Evolutionary conservation across 352 stramenopile species (phyloP).

Genomic region (Phytophthora cryptogea): DNA sequence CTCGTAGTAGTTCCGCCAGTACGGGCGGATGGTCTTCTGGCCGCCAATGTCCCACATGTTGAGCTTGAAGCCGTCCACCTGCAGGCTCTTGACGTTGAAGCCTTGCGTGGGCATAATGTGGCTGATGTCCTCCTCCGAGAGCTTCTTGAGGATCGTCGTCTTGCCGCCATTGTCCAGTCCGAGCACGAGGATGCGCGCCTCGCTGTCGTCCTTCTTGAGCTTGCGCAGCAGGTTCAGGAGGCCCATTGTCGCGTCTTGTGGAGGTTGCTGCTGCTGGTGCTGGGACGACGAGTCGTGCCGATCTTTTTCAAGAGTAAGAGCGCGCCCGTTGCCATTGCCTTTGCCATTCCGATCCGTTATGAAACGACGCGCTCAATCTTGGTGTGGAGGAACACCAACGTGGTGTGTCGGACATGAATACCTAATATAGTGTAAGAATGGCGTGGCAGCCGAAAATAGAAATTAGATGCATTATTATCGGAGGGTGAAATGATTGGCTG

Average conservation of each 20-base stretch:
- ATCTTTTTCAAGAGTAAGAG: constrained; percentile 54
- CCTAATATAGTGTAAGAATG: background rate
- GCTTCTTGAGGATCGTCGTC: constrained; percentile 97
- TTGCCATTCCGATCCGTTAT: constrained; percentile 9
- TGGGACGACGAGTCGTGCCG: constrained; percentile 19
- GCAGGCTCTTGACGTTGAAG: constrained; percentile 97
- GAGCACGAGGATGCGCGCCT: constrained; percentile 94
- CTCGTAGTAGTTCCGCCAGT: constrained; percentile 99
- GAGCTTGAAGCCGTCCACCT: constrained; percentile 96
- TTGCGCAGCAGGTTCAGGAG: constrained; percentile 95
- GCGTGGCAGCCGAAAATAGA: background rate
- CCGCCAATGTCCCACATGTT: constrained; percentile 99
- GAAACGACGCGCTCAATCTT: constrained; percentile 19
- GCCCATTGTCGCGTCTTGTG: constrained; percentile 62
- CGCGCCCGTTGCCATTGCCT: background rate
- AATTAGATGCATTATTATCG: background rate
- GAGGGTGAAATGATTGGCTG: constrained; percentile 29
- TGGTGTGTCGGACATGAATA: background rate
- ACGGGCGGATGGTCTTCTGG: constrained; percentile 98
- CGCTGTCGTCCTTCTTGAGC: constrained; percentile 95
- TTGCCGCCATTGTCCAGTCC: constrained; percentile 97
- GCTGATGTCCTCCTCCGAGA: constrained; percentile 95
- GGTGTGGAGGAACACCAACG: background rate
- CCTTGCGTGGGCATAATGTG: constrained; percentile 94
- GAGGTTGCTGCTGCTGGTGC: background rate